Base-by-base conservation (phyloP, 495 filamentous ascomycete species). In the Neurospora sp. region DNA sequence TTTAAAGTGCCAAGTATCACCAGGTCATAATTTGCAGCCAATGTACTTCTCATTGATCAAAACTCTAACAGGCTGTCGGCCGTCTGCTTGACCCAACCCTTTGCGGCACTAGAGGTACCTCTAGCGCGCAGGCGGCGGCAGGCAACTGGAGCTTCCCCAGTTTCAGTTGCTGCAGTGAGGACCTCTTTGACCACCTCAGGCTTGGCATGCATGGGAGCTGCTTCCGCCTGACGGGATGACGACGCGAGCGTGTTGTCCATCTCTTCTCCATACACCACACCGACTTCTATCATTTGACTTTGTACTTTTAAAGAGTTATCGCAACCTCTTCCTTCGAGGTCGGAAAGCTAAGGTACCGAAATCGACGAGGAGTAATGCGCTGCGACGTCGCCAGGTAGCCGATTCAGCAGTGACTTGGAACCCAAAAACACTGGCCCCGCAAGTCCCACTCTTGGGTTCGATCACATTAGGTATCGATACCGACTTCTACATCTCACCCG, bases 201-300 rank as follows among this genome's bases (percentile, higher is more conserved):
- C 54, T 66, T 66, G 54, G 54, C 54, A 66, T 62, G 54, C 54
- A 62, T 62, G 54, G 49, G 49, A 31, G 23, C 20, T 54, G 46
- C 49, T 62, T 62, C 49, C 54, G 27, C 54, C 54, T 62, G 54
- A 62, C 54, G 54, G 49, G 54, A 62, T 66, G 54, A 66, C 27
- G 27, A 66, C 54, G 54, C 54, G 27, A 37, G 54, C 54, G 54
- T 37, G 54, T 66, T 66, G 54, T 66, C 27, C 54, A 35, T 66
- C 54, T 66, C 16, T 16, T 62, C 54, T 62, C 54, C 27, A 62
- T 8, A 4, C 54, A 35, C 54, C 27, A 66, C 54, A 66, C 54
- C 54, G 54, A 66, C 54, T 66, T 62, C 54, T 62, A 31, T 3
- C 54, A 31, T 62, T 16, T 62, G 12, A 31, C 31, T 31, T 31